These are phyloP conservation scores for Eucalyptus sp. DNA, from an alignment of 345 rosid genomes.

Conservation along the genomic window DNA sequence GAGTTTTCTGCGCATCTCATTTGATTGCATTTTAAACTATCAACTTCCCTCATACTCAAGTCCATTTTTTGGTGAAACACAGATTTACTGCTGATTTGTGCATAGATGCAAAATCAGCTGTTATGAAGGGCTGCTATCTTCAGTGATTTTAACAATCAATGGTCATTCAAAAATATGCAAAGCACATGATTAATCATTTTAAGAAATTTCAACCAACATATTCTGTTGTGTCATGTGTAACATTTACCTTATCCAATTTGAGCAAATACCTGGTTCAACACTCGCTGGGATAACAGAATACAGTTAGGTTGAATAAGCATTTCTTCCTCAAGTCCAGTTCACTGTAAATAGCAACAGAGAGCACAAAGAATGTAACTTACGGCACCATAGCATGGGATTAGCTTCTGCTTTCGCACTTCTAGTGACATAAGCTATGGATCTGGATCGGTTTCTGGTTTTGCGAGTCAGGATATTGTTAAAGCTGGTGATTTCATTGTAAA, in stretches of 20 bases:
- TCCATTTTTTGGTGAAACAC: not conserved
- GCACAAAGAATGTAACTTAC: constrained; percentile 11
- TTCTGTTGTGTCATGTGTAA: not conserved
- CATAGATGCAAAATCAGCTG: not conserved
- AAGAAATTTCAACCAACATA: not conserved
- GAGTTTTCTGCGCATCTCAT: not conserved
- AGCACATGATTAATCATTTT: not conserved
- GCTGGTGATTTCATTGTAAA: constrained; percentile 47
- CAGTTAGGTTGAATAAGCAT: not conserved
- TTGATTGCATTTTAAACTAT: not conserved
- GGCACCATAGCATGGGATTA: constrained; percentile 27
- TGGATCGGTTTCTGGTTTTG: constrained; percentile 64
- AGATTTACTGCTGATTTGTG: not conserved
- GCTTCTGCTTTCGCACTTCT: constrained; percentile 25
- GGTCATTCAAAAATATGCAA: not conserved
- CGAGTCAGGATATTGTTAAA: constrained; percentile 52
- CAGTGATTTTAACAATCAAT: not conserved
- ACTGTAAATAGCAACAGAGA: constrained; percentile 8
- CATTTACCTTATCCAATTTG: not conserved
- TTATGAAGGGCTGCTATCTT: not conserved
- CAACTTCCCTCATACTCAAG: not conserved
- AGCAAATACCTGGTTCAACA: not conserved
- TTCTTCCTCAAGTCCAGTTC: constrained; percentile 6
- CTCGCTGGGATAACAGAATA: not conserved
- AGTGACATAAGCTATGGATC: constrained; percentile 35